Evolutionary conservation across 2,329 filamentous ascomycete species (phyloP), one percentile per base, ranked within the genome.

Genomic region (Coleophoma cylindrospora): DNA sequence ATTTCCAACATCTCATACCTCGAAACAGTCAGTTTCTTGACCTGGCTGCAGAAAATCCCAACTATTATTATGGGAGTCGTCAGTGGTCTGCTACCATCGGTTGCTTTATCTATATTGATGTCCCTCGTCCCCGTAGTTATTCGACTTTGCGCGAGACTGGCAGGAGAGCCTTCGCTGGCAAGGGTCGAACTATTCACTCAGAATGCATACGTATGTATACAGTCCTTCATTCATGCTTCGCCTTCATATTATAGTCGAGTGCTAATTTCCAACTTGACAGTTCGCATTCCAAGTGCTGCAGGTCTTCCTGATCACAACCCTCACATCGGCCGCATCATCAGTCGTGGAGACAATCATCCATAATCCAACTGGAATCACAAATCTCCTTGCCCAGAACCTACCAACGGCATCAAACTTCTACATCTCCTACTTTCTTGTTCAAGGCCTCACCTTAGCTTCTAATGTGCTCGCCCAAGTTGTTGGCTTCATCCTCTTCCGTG

Each of bases 371-470:
- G 70, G 70, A 0, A 79, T 83, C 7, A 81, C 89, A 0, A 70
- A 66, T 0, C 69, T 95, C 37, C 76, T 96, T 4, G 86, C 91
- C 1, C 63, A 75, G 14, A 86, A 88, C 51, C 75, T 99, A 6
- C 94, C 94, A 15, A 84, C 81, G 50, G 84, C 90, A 0, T 91
- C 91, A 53, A 97, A 95, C 70, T 95, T 97, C 65, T 99, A 96
- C 68, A 85, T 97, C 17, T 89, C 87, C 0, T 99, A 97, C 71
- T 95, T 99, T 57, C 82, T 97, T 33, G 81, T 99, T 3, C 94
- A 97, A 68, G 95, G 92, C 34, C 69, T 97, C 51, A 86, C 85
- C 1, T 83, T 92, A 54, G 87, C 90, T 3, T 79, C 89, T 0
- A 80, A 84, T 43, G 80, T 87, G 1, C 69, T 97, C 5, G 75